phyloP scores from a whole-genome alignment of 768 basidiomycete genomes.

The Termitomyces sp. region DNA sequence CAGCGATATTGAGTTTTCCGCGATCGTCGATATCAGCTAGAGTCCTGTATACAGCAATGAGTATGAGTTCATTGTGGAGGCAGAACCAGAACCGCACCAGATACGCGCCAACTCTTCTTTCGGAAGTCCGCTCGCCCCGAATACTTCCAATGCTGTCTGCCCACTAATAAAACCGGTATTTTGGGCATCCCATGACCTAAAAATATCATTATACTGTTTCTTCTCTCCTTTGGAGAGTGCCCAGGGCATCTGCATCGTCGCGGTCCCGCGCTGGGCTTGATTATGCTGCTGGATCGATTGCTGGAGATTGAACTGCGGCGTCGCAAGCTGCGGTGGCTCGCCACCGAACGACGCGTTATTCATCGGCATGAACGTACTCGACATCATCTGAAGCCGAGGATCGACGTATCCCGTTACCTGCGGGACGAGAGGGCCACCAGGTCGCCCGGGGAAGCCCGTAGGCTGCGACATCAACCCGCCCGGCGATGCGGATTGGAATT shows the following conservation, averaged over 20 bases:
- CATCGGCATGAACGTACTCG: conserved; percentile 86
- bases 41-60: conserved; percentile 47
- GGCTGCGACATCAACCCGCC: conserved; percentile 46
- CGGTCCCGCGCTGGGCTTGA: conserved; percentile 61
- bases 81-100: conserved; percentile 55
- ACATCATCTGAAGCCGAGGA: conserved; percentile 85
- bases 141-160: conserved; percentile 81
- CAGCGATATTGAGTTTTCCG: conserved; percentile 91
- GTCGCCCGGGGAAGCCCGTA: conserved; percentile 51
- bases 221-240: conserved; percentile 83
- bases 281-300: conserved; percentile 89
- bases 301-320: conserved; percentile 65
- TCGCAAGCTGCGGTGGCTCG: conserved; percentile 60
- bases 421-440: conserved; percentile 47
- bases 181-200: conserved; percentile 90
- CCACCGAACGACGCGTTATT: conserved; percentile 39
- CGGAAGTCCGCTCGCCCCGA: conserved; percentile 86
- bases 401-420: conserved; percentile 81
- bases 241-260: conserved; percentile 78
- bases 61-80: background rate
- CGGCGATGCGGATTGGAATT: conserved; percentile 56
- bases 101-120: conserved; percentile 90
- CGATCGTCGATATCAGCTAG: conserved; percentile 91
- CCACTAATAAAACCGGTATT: conserved; percentile 84
- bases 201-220: conserved; percentile 95